A percentile compares a stretch with the other conserved stretches of the same genome.
These are phyloP conservation scores for Echeveria elegans DNA, from an alignment of 164 flowering plant genomes.

Conservation along the genomic window DNA sequence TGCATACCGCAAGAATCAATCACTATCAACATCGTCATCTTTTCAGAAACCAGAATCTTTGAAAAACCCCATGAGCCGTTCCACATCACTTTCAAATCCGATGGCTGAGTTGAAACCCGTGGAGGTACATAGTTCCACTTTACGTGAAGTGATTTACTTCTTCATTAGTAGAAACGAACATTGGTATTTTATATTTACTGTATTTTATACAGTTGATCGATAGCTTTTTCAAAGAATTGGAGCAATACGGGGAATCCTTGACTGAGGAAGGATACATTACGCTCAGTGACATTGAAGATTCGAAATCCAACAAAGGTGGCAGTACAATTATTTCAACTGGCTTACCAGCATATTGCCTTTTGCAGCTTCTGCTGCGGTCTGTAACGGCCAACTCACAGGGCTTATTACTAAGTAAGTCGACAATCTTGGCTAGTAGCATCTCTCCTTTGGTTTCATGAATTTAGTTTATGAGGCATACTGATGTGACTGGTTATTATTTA, in stretches of 20 bases:
- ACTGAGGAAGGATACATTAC: conserved; percentile 57
- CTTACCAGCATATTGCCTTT: conserved; percentile 72
- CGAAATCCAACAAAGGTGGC: conserved; percentile 38
- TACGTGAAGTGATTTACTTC: neutral
- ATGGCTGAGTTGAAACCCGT: conserved; percentile 60
- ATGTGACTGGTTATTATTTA: neutral
- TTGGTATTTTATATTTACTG: neutral
- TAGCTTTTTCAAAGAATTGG: conserved; percentile 47
- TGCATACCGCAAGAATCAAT: conserved; percentile 33
- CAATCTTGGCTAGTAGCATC: neutral
- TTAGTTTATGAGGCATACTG: neutral
- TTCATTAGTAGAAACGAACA: neutral
- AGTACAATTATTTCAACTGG: conserved; percentile 44
- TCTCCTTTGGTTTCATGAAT: neutral
- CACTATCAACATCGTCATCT: conserved; percentile 25
- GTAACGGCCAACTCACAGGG: conserved; percentile 62
- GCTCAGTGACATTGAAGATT: conserved; percentile 56
- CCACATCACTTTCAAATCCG: conserved; percentile 35
- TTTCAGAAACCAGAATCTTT: conserved; percentile 48
- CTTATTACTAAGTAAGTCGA: conserved; percentile 55
- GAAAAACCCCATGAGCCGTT: conserved; percentile 35
- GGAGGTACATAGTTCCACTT: conserved; percentile 40
- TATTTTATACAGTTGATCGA: conserved; percentile 46
- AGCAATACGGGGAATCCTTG: conserved; percentile 44
- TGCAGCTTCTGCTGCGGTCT: conserved; percentile 58